Evolutionary conservation across 2,329 filamentous ascomycete species (phyloP).

Genomic region (Colletotrichum incanum): DNA sequence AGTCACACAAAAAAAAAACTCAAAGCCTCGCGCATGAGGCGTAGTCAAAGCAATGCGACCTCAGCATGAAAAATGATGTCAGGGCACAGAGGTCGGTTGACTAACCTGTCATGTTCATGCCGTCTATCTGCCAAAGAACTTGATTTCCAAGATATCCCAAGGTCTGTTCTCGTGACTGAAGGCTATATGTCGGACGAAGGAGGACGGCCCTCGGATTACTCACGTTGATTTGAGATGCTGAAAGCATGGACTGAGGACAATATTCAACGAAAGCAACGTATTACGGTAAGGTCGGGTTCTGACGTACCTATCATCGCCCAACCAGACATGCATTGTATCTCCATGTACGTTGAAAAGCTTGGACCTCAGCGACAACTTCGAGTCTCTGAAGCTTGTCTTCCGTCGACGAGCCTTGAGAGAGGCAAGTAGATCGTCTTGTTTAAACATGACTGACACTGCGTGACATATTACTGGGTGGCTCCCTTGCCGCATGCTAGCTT

Average conservation of each 20-base stretch:
- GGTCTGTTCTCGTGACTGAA: not conserved
- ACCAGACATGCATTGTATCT: not conserved
- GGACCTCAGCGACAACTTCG: not conserved
- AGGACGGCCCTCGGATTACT: not conserved
- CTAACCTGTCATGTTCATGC: conserved; percentile 21
- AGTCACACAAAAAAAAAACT: not conserved
- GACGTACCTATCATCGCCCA: not conserved
- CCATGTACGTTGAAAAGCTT: not conserved
- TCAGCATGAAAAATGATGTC: conserved; percentile 32
- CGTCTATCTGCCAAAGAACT: conserved; percentile 15
- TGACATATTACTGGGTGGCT: not conserved
- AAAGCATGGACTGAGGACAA: not conserved
- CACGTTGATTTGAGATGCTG: not conserved
- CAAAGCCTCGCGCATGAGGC: conserved; percentile 14
- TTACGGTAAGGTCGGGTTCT: not conserved
- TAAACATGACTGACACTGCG: too few relatives aligned
- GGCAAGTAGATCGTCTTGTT: not conserved
- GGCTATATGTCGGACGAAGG: not conserved
- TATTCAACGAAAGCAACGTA: not conserved
- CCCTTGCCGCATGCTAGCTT: not conserved
- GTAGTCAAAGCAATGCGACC: not conserved
- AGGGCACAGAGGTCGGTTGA: conserved; percentile 1
- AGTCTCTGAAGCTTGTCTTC: not conserved
- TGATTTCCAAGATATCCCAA: not conserved
- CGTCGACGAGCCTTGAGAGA: not conserved